Conservation (phyloP, 2,329 filamentous ascomycete genomes). For the Diaporthe citri region DNA sequence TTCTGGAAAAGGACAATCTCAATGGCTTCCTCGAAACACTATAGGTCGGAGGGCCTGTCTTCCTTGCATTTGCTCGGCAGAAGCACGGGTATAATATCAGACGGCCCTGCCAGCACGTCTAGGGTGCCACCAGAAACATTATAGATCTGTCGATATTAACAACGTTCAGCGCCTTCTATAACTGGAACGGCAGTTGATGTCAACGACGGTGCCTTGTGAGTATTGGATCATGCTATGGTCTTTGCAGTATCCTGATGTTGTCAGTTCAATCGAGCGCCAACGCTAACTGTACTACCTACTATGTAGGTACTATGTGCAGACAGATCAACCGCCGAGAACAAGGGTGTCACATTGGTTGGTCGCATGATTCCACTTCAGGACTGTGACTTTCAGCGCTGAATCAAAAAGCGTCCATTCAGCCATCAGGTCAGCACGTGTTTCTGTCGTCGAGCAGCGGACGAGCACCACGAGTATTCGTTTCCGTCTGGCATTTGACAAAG, state of each 20-base stretch:
- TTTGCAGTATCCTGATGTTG: not conserved
- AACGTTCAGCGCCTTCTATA: not conserved
- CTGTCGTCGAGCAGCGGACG: not conserved
- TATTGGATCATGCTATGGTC: not conserved
- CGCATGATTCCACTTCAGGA: not conserved
- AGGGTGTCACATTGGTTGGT: not conserved
- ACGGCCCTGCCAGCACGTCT: not conserved
- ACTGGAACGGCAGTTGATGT: conserved; percentile 16
- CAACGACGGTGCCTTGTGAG: not conserved
- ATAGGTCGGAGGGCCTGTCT: not conserved
- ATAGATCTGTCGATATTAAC: not conserved
- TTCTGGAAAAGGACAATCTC: not conserved
- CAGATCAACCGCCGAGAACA: not conserved
- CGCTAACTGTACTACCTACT: not conserved
- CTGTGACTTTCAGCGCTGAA: not conserved
- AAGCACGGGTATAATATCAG: conserved; percentile 4
- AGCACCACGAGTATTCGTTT: not conserved
- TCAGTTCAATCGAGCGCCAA: not conserved
- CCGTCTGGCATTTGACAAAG: not conserved
- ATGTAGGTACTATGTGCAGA: not conserved
- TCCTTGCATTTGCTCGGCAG: conserved; percentile 5
- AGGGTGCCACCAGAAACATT: conserved; percentile 22
- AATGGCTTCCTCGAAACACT: not conserved
- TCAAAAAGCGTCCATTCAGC: too few relatives aligned
- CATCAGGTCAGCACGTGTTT: not conserved